Evolutionary conservation across 2,329 filamentous ascomycete species (phyloP).

Genomic region (Tolypocladium endophyticum): DNA sequence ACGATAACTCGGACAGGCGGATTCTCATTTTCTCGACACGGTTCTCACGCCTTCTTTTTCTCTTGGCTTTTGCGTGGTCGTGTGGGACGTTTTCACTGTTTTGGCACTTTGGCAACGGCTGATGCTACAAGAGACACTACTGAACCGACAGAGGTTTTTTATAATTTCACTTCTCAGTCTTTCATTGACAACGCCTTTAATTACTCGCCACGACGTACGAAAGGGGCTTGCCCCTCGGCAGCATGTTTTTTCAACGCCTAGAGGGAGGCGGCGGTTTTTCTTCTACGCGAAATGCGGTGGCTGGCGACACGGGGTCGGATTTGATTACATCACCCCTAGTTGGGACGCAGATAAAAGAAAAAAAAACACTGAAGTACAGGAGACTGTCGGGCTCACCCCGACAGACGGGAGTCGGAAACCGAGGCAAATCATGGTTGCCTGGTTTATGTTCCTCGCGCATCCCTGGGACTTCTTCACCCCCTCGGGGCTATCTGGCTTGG

Average conservation of each 20-base stretch:
- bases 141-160: slow-evolving; percentile 14
- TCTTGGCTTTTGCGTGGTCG: slow-evolving; percentile 1
- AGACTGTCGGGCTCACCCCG: not conserved
- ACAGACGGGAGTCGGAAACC: not conserved
- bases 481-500: not conserved
- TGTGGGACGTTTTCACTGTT: not conserved
- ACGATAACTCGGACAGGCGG: slow-evolving; percentile 23
- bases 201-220: slow-evolving; percentile 17
- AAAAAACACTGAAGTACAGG: not conserved
- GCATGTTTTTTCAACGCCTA: not conserved
- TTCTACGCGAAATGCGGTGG: not conserved
- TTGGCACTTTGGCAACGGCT: not conserved
- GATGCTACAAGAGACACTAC: slow-evolving; percentile 4
- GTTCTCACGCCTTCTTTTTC: slow-evolving; percentile 1
- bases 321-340: not conserved
- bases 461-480: not conserved
- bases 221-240: slow-evolving; percentile 3
- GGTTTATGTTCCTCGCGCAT: not conserved
- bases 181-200: slow-evolving; percentile 22
- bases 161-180: slow-evolving; percentile 31
- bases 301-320: not conserved
- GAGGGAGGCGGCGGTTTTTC: not conserved
- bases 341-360: not conserved
- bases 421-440: not conserved
- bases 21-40: slow-evolving; percentile 15